Evolutionary conservation across 768 basidiomycete genomes (phyloP).

Genomic region (Mycena amicta): DNA sequence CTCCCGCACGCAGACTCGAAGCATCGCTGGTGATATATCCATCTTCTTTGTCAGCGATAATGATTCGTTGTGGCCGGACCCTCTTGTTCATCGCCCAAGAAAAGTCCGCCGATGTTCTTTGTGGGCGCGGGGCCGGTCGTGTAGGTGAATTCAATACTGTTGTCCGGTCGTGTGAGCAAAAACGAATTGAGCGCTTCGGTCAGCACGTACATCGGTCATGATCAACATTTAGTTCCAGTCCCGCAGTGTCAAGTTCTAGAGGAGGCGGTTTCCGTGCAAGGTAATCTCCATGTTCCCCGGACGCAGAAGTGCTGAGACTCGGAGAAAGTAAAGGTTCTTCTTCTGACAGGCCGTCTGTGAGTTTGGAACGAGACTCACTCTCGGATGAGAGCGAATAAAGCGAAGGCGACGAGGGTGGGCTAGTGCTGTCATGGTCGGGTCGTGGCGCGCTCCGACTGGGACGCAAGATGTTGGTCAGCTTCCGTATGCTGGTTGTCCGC

Average conservation of each 20-base stretch:
- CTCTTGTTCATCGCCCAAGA: conserved; percentile 3
- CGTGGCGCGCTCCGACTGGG: conserved; percentile 7
- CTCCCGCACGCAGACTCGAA: conserved; percentile 1
- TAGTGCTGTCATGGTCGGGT: background rate
- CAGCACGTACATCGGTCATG: background rate
- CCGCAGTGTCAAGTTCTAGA: background rate
- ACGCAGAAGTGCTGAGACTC: conserved; percentile 14
- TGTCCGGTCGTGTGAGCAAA: background rate
- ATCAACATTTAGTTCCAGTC: too few relatives aligned
- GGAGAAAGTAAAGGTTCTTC: conserved; percentile 11
- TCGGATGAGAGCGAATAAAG: conserved; percentile 19
- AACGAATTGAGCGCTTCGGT: background rate
- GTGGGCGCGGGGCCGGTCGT: background rate
- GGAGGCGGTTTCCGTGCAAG: background rate
- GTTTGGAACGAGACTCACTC: conserved; percentile 2
- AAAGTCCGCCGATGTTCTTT: conserved; percentile 1
- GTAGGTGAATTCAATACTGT: conserved; percentile 3
- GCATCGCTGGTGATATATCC: background rate
- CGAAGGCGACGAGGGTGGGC: conserved; percentile 17
- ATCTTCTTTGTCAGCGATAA: conserved; percentile 8
- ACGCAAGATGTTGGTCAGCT: conserved; percentile 12
- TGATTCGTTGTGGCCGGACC: conserved; percentile 10
- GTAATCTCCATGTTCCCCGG: conserved; percentile 10
- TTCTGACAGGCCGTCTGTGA: background rate
- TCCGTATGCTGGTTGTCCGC: conserved; percentile 15